phyloP scores from a whole-genome alignment of 306 rosid genomes.

The Rosa rugosa region DNA sequence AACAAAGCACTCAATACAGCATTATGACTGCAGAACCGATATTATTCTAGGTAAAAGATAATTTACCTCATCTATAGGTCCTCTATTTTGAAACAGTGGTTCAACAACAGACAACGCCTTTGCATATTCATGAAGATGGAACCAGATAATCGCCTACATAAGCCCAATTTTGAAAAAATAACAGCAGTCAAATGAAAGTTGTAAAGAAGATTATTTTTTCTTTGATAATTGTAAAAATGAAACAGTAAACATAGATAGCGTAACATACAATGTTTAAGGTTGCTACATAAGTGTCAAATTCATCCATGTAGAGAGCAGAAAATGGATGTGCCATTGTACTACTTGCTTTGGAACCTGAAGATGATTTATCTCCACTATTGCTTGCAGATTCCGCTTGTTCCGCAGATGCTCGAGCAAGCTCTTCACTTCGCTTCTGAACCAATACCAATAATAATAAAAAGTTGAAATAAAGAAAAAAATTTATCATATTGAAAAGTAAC shows the following conservation, averaged over 20 bases:
- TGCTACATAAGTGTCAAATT: conserved; percentile 74
- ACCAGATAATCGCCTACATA: conserved; percentile 86
- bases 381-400: conserved; percentile 63
- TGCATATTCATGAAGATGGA: conserved; percentile 80
- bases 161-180: conserved; percentile 9
- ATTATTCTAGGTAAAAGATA: conserved; percentile 22
- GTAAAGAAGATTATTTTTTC: not conserved
- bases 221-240: not conserved
- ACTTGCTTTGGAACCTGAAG: conserved; percentile 68
- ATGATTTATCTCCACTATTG: conserved; percentile 58
- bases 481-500: conserved; percentile 1
- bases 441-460: conserved; percentile 24
- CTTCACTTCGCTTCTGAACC: conserved; percentile 70
- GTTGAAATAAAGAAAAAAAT: conserved; percentile 24
- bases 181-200: conserved; percentile 7
- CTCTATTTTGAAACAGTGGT: conserved; percentile 93
- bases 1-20: conserved; percentile 29
- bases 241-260: not conserved
- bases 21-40: conserved; percentile 19
- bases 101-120: conserved; percentile 79
- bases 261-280: conserved; percentile 20
- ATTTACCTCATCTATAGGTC: conserved; percentile 86
- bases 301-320: conserved; percentile 68
- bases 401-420: conserved; percentile 59
- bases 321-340: conserved; percentile 40